phyloP scores from a whole-genome alignment of 1,139 yeast species.

The Suhomyces terraborum region DNA sequence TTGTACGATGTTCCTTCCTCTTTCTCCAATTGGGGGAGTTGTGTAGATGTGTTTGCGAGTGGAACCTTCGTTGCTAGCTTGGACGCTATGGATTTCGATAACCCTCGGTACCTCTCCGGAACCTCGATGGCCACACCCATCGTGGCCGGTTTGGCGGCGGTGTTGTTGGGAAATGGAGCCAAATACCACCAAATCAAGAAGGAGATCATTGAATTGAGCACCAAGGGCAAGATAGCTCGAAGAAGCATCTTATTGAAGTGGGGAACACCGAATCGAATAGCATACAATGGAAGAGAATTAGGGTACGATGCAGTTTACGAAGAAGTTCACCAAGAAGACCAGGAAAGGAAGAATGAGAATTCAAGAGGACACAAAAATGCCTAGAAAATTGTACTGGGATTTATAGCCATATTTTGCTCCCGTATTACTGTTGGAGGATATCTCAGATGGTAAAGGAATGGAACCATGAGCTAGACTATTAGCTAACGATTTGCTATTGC shows the following conservation, averaged over 20 bases:
- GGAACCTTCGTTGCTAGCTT: slow-evolving; percentile 68
- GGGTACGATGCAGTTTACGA: slow-evolving; percentile 50
- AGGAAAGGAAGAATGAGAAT: no score
- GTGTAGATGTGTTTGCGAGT: slow-evolving; percentile 83
- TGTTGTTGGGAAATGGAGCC: slow-evolving; percentile 62
- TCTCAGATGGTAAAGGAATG: no score
- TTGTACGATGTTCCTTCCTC: slow-evolving; percentile 64
- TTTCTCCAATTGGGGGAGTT: slow-evolving; percentile 85
- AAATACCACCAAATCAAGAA: slow-evolving; percentile 40
- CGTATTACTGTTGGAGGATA: no score
- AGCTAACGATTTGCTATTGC: no score
- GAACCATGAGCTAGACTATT: no score
- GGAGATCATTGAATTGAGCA: slow-evolving; percentile 39
- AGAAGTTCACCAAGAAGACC: slow-evolving; percentile 50
- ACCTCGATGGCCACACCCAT: slow-evolving; percentile 89
- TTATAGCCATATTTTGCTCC: no score
- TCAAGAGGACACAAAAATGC: no score
- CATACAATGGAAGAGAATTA: slow-evolving; percentile 35
- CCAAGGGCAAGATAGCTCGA: slow-evolving; percentile 39
- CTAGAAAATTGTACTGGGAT: no score
- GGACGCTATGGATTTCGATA: slow-evolving; percentile 21
- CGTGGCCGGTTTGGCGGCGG: slow-evolving; percentile 73
- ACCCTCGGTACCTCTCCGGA: slow-evolving; percentile 61
- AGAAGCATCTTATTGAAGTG: slow-evolving; percentile 31
- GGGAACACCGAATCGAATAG: slow-evolving; percentile 44